Evolutionary conservation across 2,329 filamentous ascomycete genomes (phyloP), one percentile per base, ranked within the genome.

Genomic region (Pseudogymnoascus sp.): DNA sequence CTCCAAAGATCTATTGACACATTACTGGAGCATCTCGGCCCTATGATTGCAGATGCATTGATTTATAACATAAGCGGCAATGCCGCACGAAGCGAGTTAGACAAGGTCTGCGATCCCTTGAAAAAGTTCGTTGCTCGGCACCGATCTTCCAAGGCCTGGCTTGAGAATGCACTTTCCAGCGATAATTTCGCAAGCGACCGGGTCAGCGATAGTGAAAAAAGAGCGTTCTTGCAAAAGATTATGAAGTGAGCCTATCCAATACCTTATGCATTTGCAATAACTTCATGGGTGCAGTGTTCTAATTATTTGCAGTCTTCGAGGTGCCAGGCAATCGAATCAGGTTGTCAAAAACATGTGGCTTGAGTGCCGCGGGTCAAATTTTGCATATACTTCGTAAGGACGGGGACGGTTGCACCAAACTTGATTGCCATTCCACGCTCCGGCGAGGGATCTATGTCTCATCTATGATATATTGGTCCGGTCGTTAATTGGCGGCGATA

Each of bases 301-400:
- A 52, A 52, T 33, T 8, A 9, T 30, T 52, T 41, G 1, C 60
- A 86, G 83, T 67, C 74, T 89, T 33, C 77, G 88, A 37, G 87
- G 88, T 6, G 76, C 80, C 1, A 78, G 80, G 63, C 74, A 78
- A 57, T 89, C 86, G 2, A 88, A 85, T 63, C 79, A 84, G 59
- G 77, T 88, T 0, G 82, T 89, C 2, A 80, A 82, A 61, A 85
- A 89, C 28, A 90, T 90, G 68, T 91, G 86, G 84, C 73, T 89
- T n/a, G 77, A 79, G 2, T 85, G 84, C 63, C 77, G 86, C 52
- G 77, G 78, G 3, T 78, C 79, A 0, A 82, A 75, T 66, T 86
- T 84, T 71, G 75, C 82, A 7, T 86, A 85, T 71, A 79, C 75
- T 56, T 84, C 82, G 45, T 84, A 52, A 64, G 7, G 3, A 56